Evolutionary conservation across 257 asterid genomes (phyloP).

Genomic region (Solanum bulbocastanum): DNA sequence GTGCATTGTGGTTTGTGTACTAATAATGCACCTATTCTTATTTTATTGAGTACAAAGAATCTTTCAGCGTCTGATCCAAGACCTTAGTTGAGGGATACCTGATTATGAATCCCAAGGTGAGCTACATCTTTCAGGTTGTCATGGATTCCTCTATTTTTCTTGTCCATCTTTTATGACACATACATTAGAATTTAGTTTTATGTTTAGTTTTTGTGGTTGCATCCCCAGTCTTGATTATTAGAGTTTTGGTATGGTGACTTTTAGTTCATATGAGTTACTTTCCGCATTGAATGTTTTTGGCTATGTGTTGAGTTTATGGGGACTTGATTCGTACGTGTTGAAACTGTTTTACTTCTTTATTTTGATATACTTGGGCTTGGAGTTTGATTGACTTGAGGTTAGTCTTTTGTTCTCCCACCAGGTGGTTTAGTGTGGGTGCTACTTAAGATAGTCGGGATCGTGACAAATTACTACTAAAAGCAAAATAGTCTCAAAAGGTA

Average conservation of each 20-base stretch:
- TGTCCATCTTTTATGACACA: no score
- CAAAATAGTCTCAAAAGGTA: not conserved
- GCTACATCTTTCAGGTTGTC: no score
- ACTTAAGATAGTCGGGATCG: not conserved
- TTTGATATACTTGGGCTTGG: not conserved
- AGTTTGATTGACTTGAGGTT: not conserved
- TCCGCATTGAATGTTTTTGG: not conserved
- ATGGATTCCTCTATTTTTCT: no score
- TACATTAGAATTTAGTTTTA: no score
- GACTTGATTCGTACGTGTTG: not conserved
- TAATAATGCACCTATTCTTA: not conserved
- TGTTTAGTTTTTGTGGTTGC: not conserved
- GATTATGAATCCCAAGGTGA: no score
- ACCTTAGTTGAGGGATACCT: no score
- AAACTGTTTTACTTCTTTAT: not conserved
- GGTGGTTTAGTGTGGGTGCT: not conserved
- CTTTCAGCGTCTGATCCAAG: no score
- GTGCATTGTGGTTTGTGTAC: not conserved
- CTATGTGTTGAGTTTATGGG: not conserved
- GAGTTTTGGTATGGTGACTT: not conserved
- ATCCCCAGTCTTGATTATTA: not conserved
- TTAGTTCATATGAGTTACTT: not conserved
- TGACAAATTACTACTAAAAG: not conserved
- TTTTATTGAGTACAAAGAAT: no score
- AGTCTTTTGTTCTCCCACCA: not conserved